Base-by-base conservation (phyloP, 164 flowering plant genomes). In the Umbilicus rupestris region DNA sequence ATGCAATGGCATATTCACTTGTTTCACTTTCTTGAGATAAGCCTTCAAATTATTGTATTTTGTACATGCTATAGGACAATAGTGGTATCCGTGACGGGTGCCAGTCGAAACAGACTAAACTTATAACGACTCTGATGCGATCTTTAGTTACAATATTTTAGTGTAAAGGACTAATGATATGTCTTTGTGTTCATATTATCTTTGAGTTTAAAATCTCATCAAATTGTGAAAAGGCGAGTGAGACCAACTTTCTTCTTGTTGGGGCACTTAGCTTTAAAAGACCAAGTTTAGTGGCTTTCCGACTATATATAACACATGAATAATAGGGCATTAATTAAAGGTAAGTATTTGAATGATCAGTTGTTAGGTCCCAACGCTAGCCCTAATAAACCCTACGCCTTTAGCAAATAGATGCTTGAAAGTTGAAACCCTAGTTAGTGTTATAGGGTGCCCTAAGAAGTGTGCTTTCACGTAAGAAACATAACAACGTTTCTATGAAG, bases 191-290 rank as follows among this genome's bases (percentile, higher is more conserved):
- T 55, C 33, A 16, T 28, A 55, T 55, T 28, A 26, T 55, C 33
- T 26, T 55, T 7, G 60, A 55, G 33, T 55, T 26, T 11, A 55
- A 26, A 24, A 55, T 35, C 5, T 26, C 35, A 11, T 28, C 6
- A 26, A 52, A 4, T 28, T 55, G 19, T 55, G 33, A 28, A 55
- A 55, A 55, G 33, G 33, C 33, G 60, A 55, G 19, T 10, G 19
- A 55, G 17, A 55, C 33, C 60, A 55, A 1, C 33, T 28, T 55
- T 55, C 60, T 55, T 55, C 6, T 55, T 55, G 60, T 55, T 55
- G 33, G 60, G 35, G 33, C 60, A 55, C 60, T 55, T 55, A 55
- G 60, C 60, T 55, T 55, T 55, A 55, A 12, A 55, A 55, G 33
- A 55, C 35, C 60, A 28, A 55, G 33, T 26, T 55, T 55, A 55